Conservation (phyloP, 2,329 filamentous ascomycete species). For the Chrysoporthe deuterocubensis region DNA sequence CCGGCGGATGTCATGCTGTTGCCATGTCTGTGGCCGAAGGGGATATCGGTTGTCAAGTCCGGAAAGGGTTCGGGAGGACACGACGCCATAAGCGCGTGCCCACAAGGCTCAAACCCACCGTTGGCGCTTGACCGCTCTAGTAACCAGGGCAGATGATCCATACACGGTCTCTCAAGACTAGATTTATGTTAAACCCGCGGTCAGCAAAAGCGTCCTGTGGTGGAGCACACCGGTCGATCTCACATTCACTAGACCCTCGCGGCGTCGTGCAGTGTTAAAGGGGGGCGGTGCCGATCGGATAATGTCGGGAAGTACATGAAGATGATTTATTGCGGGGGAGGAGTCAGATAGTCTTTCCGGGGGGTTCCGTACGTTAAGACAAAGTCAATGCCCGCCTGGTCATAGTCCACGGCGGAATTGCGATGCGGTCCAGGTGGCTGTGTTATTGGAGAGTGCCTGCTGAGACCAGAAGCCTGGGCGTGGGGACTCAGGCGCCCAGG, state of each 20-base stretch:
- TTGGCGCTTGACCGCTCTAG: conserved; percentile 62
- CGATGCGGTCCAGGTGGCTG: conserved; percentile 37
- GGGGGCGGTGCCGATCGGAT: background rate
- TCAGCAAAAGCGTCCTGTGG: conserved; percentile 17
- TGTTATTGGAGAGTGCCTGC: conserved; percentile 38
- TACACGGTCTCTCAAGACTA: conserved; percentile 90
- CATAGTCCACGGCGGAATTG: conserved; percentile 64
- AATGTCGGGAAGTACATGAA: background rate
- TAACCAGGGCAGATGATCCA: conserved; percentile 84
- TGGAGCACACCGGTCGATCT: background rate
- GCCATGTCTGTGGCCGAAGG: conserved; percentile 54
- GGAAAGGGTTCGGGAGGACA: conserved; percentile 73
- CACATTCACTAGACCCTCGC: conserved; percentile 13
- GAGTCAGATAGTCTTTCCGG: conserved; percentile 25
- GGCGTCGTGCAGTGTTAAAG: conserved; percentile 10
- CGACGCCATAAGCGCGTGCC: conserved; percentile 91
- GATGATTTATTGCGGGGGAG: conserved; percentile 11
- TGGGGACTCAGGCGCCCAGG: conserved; percentile 28
- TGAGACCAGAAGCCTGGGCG: conserved; percentile 35
- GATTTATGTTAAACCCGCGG: conserved; percentile 39
- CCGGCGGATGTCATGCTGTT: conserved; percentile 32
- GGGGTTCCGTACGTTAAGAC: conserved; percentile 81
- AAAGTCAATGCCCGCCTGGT: conserved; percentile 86
- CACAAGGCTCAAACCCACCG: conserved; percentile 70
- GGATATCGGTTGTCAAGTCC: conserved; percentile 53